Percentiles rank a stretch among this genome's conserved stretches.
These are phyloP conservation scores for Nakaseomyces nivariensis DNA, from an alignment of 1,139 yeast species.

Conservation along the genomic window DNA sequence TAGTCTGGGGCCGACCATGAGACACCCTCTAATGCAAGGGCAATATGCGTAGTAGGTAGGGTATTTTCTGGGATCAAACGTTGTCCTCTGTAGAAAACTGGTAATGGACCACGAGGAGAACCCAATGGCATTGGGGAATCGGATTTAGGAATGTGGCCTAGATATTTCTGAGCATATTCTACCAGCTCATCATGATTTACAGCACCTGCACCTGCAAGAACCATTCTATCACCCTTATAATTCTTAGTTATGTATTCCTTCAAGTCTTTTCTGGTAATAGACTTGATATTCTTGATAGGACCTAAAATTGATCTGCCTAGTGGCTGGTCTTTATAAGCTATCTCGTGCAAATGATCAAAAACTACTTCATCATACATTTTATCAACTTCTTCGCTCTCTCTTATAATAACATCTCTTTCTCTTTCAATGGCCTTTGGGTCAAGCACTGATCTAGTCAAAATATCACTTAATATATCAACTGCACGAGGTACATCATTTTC, in stretches of 20 bases:
- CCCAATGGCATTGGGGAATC: conserved; percentile 51
- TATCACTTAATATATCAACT: conserved; percentile 81
- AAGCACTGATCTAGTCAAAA: conserved; percentile 74
- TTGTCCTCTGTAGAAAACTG: conserved; percentile 79
- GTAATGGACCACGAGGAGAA: conserved; percentile 65
- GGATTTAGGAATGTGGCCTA: conserved; percentile 66
- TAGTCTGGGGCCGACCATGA: conserved; percentile 96
- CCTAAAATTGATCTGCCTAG: conserved; percentile 97
- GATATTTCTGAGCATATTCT: conserved; percentile 59
- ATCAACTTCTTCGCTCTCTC: conserved; percentile 96
- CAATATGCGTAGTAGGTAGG: conserved; percentile 83
- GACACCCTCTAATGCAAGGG: conserved; percentile 94
- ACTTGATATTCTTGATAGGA: conserved; percentile 77
- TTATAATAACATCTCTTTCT: conserved; percentile 89
- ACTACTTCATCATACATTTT: conserved; percentile 98
- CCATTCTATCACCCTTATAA: conserved; percentile 97
- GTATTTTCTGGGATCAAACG: conserved; percentile 73
- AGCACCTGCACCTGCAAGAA: conserved; percentile 89
- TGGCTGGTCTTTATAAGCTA: conserved; percentile 83
- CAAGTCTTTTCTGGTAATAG: conserved; percentile 69
- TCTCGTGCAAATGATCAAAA: conserved; percentile 91
- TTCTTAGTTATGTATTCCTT: conserved; percentile 71
- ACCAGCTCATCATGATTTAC: conserved; percentile 83
- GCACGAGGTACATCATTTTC: conserved; percentile 73
- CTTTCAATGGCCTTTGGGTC: conserved; percentile 83